Percentiles rank a stretch among this genome's conserved stretches.
Evolutionary conservation across 2,329 filamentous ascomycete species (phyloP).

Genomic region (Cyclaneusma minus): DNA sequence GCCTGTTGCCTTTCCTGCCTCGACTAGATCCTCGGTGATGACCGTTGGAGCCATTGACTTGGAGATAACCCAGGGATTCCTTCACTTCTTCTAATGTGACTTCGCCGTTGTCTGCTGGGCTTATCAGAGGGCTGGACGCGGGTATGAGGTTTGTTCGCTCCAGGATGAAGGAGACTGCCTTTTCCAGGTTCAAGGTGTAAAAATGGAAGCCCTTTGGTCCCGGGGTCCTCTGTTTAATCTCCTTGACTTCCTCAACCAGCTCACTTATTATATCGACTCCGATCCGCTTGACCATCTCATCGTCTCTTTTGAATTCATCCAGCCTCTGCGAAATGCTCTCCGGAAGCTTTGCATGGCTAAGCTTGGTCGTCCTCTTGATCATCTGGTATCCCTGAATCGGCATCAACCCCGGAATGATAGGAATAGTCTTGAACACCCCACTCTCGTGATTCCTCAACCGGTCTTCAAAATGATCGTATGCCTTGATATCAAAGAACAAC

Average conservation of each 20-base stretch:
- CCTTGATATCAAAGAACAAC: conserved; percentile 80
- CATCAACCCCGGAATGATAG: conserved; percentile 92
- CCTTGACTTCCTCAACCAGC: conserved; percentile 64
- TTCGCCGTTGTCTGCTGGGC: conserved; percentile 31
- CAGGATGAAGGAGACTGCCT: conserved; percentile 84
- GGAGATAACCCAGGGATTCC: conserved; percentile 18
- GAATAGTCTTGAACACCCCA: conserved; percentile 69
- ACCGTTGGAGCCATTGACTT: conserved; percentile 30
- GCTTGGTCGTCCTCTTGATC: conserved; percentile 81
- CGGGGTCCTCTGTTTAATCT: conserved; percentile 37
- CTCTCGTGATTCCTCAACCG: conserved; percentile 66
- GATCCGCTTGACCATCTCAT: conserved; percentile 65
- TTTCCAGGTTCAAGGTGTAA: conserved; percentile 92
- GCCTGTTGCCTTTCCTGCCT: conserved; percentile 13
- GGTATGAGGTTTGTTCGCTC: conserved; percentile 78
- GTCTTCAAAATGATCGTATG: conserved; percentile 68
- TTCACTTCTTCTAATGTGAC: conserved; percentile 30
- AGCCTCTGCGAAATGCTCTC: conserved; percentile 52
- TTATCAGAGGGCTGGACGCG: conserved; percentile 25
- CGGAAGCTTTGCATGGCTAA: conserved; percentile 79
- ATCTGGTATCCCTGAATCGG: conserved; percentile 96
- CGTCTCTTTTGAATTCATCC: conserved; percentile 59
- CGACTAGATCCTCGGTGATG: conserved; percentile 2
- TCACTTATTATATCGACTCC: conserved; percentile 75
- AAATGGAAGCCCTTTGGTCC: conserved; percentile 80